These are phyloP conservation scores for Cornus controversa DNA, from an alignment of 148 eudicot species.

Conservation along the genomic window DNA sequence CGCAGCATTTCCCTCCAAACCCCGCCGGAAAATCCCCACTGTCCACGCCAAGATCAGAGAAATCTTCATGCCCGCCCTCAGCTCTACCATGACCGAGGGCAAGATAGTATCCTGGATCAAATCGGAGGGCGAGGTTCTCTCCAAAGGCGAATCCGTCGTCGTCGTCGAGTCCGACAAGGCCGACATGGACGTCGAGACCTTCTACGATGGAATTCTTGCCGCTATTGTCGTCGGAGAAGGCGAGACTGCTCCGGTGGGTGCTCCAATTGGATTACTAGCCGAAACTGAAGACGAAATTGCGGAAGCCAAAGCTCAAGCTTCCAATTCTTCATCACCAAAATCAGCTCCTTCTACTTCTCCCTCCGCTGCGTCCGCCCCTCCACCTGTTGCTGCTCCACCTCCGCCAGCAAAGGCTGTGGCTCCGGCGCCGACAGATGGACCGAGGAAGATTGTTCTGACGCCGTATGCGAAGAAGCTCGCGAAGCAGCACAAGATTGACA, in stretches of 20 bases:
- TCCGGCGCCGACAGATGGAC: constrained; percentile 28
- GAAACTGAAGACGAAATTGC: constrained; percentile 71
- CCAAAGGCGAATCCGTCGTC: constrained; percentile 83
- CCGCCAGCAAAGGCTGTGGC: constrained; percentile 16
- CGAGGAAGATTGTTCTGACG: constrained; percentile 64
- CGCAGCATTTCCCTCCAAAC: constrained; percentile 10
- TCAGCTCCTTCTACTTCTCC: constrained; percentile 19
- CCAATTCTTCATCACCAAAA: constrained; percentile 15
- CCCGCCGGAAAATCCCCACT: constrained; percentile 15
- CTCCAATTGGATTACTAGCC: constrained; percentile 81
- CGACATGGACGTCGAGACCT: constrained; percentile 95
- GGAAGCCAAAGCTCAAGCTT: constrained; percentile 70
- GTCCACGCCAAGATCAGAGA: constrained; percentile 73
- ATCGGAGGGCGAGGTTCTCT: constrained; percentile 74
- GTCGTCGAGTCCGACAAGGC: constrained; percentile 94
- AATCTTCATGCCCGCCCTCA: constrained; percentile 95
- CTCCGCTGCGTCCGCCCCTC: constrained; percentile 18
- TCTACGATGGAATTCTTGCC: constrained; percentile 81
- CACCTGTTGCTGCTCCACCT: constrained; percentile 19
- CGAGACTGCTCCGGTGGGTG: constrained; percentile 75
- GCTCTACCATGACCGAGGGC: constrained; percentile 97
- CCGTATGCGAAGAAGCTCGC: constrained; percentile 94
- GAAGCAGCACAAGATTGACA: constrained; percentile 91
- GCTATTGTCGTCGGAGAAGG: constrained; percentile 87
- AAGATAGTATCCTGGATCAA: constrained; percentile 89